A percentile compares a stretch with the other conserved stretches of the same genome.
phyloP scores from a whole-genome alignment of 768 basidiomycete genomes.

The Lactarius vividus region DNA sequence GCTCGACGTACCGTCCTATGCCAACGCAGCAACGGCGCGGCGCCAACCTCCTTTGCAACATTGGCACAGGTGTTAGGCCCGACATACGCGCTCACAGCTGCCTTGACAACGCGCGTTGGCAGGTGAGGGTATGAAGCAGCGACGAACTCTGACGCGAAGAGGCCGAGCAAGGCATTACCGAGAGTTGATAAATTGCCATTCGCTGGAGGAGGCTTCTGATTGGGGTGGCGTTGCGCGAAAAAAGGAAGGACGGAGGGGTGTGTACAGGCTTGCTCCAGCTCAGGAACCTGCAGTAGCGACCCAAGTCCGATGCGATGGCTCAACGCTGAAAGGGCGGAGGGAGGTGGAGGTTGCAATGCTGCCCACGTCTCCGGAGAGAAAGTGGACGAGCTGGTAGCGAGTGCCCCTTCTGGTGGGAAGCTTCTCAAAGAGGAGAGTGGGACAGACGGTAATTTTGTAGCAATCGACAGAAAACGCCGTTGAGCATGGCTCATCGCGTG shows the following conservation, averaged over 20 bases:
- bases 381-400: conserved; percentile 31
- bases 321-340: conserved; percentile 70
- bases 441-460: conserved; percentile 49
- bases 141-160: conserved; percentile 85
- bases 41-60: conserved; percentile 86
- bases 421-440: conserved; percentile 51
- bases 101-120: conserved; percentile 88
- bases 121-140: conserved; percentile 82
- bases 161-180: conserved; percentile 86
- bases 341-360: conserved; percentile 65
- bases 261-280: conserved; percentile 71
- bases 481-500: conserved; percentile 56
- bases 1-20: conserved; percentile 59
- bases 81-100: conserved; percentile 88
- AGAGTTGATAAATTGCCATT: conserved; percentile 75
- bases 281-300: conserved; percentile 50
- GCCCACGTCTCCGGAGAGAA: conserved; percentile 73
- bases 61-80: conserved; percentile 80
- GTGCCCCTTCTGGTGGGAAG: conserved; percentile 63
- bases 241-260: conserved; percentile 66
- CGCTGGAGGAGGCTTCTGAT: conserved; percentile 51
- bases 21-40: conserved; percentile 76
- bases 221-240: conserved; percentile 55
- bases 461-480: conserved; percentile 49
- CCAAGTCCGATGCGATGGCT: conserved; percentile 73